These are phyloP conservation scores for Nakazawaea sp. DNA, from an alignment of 805 yeast species.

Conservation along the genomic window DNA sequence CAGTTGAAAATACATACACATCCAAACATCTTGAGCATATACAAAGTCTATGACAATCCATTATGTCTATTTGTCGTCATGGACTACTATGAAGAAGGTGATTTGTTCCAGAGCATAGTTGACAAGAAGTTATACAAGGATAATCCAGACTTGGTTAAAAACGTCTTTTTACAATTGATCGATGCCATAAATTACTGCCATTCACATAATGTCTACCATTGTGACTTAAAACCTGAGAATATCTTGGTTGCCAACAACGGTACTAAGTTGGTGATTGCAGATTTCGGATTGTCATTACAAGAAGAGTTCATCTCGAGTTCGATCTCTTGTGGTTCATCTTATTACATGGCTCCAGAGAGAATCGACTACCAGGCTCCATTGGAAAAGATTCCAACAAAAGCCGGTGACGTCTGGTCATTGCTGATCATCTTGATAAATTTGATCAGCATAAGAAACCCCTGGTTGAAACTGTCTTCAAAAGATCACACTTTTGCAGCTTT, in stretches of 20 bases:
- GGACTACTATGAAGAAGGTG: conserved; percentile 86
- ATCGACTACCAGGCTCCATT: conserved; percentile 13
- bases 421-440: conserved; percentile 77
- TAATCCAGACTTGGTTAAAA: conserved; percentile 44
- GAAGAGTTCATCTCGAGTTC: conserved; percentile 52
- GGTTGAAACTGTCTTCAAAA: conserved; percentile 72
- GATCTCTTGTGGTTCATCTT: conserved; percentile 79
- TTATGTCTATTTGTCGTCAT: conserved; percentile 63
- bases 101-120: conserved; percentile 79
- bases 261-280: conserved; percentile 58
- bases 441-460: conserved; percentile 81
- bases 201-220: conserved; percentile 75
- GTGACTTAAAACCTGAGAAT: conserved; percentile 96
- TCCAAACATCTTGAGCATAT: conserved; percentile 71
- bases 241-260: conserved; percentile 61
- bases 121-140: conserved; percentile 57
- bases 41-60: conserved; percentile 60
- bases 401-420: conserved; percentile 85
- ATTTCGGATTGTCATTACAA: conserved; percentile 82
- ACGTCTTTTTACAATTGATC: conserved; percentile 67
- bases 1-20: conserved; percentile 74
- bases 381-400: conserved; percentile 49
- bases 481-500: conserved; percentile 64
- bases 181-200: conserved; percentile 84
- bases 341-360: conserved; percentile 92